Evolutionary conservation across 2,329 filamentous ascomycete genomes (phyloP), one percentile per base, ranked within the genome.

Genomic region (Pseudogymnoascus sp.): DNA sequence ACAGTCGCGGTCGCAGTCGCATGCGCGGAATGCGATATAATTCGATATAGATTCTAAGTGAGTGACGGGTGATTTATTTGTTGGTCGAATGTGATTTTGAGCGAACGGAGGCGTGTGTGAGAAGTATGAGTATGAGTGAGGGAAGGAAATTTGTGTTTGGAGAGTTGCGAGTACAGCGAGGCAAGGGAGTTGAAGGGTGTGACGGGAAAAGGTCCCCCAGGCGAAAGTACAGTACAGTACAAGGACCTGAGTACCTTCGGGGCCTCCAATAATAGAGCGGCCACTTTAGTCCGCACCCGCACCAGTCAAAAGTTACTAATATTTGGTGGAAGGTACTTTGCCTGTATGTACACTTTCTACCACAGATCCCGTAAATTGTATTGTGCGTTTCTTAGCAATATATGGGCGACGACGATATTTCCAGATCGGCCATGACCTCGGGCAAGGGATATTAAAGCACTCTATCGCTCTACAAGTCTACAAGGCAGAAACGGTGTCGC

Each of bases 61-160:
- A 53, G 47, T 53, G 47, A 53, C n/a, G 47, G 47, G 19, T 19
- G 19, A 19, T 19, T 31, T 8, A 31, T 53, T 31, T 53, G 47
- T 31, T 44, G 1, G 42, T 3, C 24, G 47, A 7, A 53, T 53
- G 26, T n/a, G 47, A 53, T 31, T 53, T 53, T 14, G n/a, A 53
- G 26, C 6, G 47, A 53, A 31, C 26, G 26, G 14, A 16, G 26
- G 16, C 21, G 16, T 42, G 38, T 13, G 38, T 42, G 38, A 21
- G 38, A 42, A 21, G 38, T 42, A 42, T 16, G 37, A 21, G 38
- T 42, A 42, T 16, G 37, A 29, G 3, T 50, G 47, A 53, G 26
- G 47, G n/a, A 53, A 31, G 47, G 44, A 53, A 53, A 53, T 53
- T 31, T 53, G 47, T 31, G 47, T 53, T 53, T 53, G 8, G 47